phyloP scores from a whole-genome alignment of 2,329 filamentous ascomycete genomes.

The Ophiostoma populinum region DNA sequence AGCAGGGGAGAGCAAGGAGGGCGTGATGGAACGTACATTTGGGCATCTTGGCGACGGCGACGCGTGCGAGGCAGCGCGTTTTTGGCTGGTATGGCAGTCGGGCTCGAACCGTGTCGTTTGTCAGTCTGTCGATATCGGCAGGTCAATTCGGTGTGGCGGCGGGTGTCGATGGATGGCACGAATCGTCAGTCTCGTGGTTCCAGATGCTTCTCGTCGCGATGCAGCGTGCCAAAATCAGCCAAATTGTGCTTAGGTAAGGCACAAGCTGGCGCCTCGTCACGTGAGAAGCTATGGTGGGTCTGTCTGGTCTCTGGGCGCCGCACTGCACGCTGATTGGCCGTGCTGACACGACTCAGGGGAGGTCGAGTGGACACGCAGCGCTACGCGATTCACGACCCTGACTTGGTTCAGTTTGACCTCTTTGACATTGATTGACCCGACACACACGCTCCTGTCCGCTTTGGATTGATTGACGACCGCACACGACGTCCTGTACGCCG shows the following conservation, averaged over 20 bases:
- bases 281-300: conserved; percentile 3
- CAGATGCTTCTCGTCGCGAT: background rate
- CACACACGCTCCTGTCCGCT: too few species aligned
- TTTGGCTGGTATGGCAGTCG: background rate
- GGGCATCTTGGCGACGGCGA: conserved; percentile 2
- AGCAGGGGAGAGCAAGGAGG: too few species aligned
- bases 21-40: conserved; percentile 3
- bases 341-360: conserved; percentile 6
- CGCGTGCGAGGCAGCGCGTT: background rate
- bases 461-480: too few species aligned
- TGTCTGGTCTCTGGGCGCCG: too few species aligned
- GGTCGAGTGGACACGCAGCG: conserved; percentile 8
- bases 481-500: too few species aligned
- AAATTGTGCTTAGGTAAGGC: background rate
- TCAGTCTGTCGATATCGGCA: background rate
- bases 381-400: conserved; percentile 2
- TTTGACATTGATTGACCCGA: too few species aligned
- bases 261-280: conserved; percentile 2
- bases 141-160: background rate
- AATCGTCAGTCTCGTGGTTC: background rate
- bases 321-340: conserved; percentile 5
- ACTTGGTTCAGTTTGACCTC: background rate
- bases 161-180: too few species aligned
- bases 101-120: background rate
- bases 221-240: conserved; percentile 1